A percentile compares a stretch with the other conserved stretches of the same genome.
These are phyloP conservation scores for Pseudogymnoascus sp. DNA, from an alignment of 2,329 filamentous ascomycete genomes.

Conservation along the genomic window DNA sequence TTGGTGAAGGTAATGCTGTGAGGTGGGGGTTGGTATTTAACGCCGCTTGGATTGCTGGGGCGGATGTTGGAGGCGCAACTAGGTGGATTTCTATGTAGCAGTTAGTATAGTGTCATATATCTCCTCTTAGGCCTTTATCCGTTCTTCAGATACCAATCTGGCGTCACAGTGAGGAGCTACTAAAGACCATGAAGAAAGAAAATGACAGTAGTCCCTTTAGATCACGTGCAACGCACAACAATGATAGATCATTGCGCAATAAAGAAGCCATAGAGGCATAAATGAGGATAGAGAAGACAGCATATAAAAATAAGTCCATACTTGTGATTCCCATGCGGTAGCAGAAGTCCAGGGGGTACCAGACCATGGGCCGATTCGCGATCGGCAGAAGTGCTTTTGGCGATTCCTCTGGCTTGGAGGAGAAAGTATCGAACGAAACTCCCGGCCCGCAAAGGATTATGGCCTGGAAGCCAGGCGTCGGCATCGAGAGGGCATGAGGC, in stretches of 20 bases:
- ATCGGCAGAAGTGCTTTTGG: conserved; percentile 78
- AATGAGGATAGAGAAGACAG: not conserved
- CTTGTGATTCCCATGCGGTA: conserved; percentile 72
- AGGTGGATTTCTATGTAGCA: conserved; percentile 49
- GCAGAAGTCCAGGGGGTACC: conserved; percentile 82
- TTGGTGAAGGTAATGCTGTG: conserved; percentile 64
- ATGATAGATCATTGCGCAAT: not conserved
- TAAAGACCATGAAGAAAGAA: not conserved
- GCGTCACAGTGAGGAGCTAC: not conserved
- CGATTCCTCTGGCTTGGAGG: conserved; percentile 69
- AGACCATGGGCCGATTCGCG: conserved; percentile 81
- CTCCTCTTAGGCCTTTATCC: not conserved
- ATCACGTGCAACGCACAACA: not conserved
- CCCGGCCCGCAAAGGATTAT: conserved; percentile 77
- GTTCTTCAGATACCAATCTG: not conserved
- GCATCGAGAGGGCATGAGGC: conserved; percentile 69
- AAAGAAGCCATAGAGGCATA: not conserved
- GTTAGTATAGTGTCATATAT: conserved; percentile 8
- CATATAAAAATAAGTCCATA: conserved; percentile 33
- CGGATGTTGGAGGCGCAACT: conserved; percentile 57
- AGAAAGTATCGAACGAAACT: conserved; percentile 75
- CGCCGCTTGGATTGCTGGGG: conserved; percentile 59
- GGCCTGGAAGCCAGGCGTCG: conserved; percentile 71
- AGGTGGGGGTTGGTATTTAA: conserved; percentile 72
- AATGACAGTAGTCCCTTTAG: not conserved